Evolutionary conservation across 208 protist genomes (phyloP).

Genomic region (Crithidia expoeki): DNA sequence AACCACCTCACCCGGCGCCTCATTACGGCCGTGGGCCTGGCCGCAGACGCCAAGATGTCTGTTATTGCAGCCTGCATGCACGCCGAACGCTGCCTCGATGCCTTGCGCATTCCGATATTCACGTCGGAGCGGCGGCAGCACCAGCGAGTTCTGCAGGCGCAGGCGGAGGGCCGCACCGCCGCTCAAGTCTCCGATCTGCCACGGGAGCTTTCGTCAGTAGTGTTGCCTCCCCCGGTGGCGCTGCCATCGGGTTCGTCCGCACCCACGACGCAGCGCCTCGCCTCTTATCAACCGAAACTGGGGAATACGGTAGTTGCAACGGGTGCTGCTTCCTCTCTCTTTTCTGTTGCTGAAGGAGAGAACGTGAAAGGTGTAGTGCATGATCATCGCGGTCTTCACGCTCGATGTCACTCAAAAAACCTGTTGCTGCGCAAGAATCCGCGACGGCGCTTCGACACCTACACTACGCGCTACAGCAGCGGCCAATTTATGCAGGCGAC

Average conservation of each 20-base stretch:
- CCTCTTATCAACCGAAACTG: slow-evolving; percentile 4
- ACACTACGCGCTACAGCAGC: slow-evolving; percentile 34
- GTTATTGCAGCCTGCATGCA: slow-evolving; percentile 91
- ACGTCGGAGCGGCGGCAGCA: slow-evolving; percentile 30
- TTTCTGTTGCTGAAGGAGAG: too few species aligned
- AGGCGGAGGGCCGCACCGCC: slow-evolving; percentile 52
- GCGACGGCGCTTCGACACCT: neutral
- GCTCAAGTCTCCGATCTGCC: slow-evolving; percentile 45
- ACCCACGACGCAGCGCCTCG: neutral
- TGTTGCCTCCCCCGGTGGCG: slow-evolving; percentile 44
- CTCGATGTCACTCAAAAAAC: neutral
- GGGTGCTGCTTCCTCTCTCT: neutral
- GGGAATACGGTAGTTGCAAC: neutral
- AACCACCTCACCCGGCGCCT: slow-evolving; percentile 33
- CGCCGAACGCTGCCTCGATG: slow-evolving; percentile 82
- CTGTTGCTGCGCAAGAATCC: neutral
- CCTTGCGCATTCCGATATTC: slow-evolving; percentile 72
- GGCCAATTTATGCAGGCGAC: slow-evolving; percentile 46
- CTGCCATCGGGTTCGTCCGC: slow-evolving; percentile 2
- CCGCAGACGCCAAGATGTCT: slow-evolving; percentile 35
- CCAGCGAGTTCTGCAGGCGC: slow-evolving; percentile 51
- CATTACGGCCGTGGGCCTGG: slow-evolving; percentile 37
- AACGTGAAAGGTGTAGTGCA: too few species aligned
- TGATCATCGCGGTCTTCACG: too few species aligned
- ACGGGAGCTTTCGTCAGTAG: slow-evolving; percentile 27